Evolutionary conservation across 2,329 filamentous ascomycete species (phyloP).

Genomic region (Aspergillus sp.): DNA sequence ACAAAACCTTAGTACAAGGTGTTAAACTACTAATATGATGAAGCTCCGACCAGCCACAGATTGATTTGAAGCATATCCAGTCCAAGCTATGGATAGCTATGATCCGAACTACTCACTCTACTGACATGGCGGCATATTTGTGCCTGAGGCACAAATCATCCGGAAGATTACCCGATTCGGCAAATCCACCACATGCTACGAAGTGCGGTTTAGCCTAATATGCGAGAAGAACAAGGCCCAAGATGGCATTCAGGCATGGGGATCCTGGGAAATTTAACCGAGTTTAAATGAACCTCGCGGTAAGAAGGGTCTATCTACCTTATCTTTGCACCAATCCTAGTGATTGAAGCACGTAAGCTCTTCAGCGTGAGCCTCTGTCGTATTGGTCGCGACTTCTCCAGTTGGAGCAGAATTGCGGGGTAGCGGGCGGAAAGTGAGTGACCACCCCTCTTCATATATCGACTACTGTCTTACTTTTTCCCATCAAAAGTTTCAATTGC

Average conservation of each 20-base stretch:
- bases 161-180: conserved; percentile 10
- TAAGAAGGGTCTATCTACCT: too few species aligned
- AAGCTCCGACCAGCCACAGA: neutral
- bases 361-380: neutral
- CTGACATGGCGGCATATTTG: neutral
- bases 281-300: neutral
- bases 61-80: neutral
- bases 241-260: neutral
- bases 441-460: neutral
- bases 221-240: neutral
- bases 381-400: neutral
- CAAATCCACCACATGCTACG: neutral
- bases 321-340: too few species aligned
- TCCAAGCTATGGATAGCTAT: neutral
- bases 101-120: neutral
- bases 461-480: neutral
- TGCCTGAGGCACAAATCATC: conserved; percentile 1
- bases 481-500: neutral
- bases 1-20: neutral
- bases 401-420: conserved; percentile 7
- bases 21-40: neutral
- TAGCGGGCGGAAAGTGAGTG: neutral
- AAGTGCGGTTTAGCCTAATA: conserved; percentile 10
- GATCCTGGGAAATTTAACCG: conserved; percentile 2
- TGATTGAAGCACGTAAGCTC: neutral